A percentile compares a stretch with the other conserved stretches of the same genome.
Conservation (phyloP, 176 grass and related monocot genomes). For the Avena insularis region DNA sequence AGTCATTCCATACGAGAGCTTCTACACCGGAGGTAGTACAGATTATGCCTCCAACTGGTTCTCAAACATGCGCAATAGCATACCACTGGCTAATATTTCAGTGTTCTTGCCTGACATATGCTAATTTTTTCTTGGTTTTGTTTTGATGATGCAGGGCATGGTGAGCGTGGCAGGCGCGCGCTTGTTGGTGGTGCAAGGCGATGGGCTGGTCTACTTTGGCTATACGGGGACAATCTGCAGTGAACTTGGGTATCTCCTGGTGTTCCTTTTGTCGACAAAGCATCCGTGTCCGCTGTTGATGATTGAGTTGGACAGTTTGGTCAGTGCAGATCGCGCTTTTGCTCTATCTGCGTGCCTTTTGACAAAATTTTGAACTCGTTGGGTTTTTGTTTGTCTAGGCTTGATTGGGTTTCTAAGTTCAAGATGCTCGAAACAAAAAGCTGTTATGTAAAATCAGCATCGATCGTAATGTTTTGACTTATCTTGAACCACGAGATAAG, state of each 20-base stretch:
- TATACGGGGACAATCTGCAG: neutral
- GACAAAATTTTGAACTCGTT: neutral
- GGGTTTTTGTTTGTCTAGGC: neutral
- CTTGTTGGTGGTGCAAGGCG: neutral
- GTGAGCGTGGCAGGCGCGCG: neutral
- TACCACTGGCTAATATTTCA: neutral
- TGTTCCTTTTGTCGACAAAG: no score
- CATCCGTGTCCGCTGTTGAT: neutral
- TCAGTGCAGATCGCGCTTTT: neutral
- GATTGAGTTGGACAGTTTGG: neutral
- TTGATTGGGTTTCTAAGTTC: neutral
- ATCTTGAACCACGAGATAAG: no score
- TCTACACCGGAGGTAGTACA: conserved; percentile 9
- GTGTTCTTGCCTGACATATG: neutral
- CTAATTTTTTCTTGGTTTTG: neutral
- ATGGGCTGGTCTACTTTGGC: neutral
- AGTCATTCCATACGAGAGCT: conserved; percentile 2
- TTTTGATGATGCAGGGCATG: neutral
- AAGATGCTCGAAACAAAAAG: no score
- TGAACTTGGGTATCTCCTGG: neutral
- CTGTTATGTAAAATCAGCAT: no score
- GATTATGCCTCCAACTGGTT: neutral
- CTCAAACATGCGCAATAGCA: neutral
- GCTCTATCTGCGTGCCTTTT: neutral
- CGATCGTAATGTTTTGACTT: no score